phyloP scores from a whole-genome alignment of 257 asterid species.

The Przewalskia tangutica region DNA sequence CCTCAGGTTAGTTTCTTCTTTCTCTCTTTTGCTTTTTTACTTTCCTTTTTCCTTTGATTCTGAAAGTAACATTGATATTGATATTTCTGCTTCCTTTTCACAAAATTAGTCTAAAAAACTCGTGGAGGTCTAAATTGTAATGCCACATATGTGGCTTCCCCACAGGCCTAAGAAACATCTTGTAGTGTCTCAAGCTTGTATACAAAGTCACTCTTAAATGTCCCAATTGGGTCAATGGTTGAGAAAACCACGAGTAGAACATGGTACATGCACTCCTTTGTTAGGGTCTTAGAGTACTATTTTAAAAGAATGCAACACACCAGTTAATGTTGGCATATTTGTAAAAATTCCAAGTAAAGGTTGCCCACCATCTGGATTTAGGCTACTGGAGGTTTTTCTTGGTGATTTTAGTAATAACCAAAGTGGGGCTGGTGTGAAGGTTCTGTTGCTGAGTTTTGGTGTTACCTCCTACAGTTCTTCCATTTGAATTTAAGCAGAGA shows the following conservation, averaged over 20 bases:
- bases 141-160: background rate
- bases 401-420: background rate
- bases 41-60: background rate
- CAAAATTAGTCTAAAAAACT: background rate
- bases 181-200: background rate
- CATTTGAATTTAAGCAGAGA: background rate
- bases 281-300: background rate
- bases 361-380: background rate
- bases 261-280: background rate
- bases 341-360: background rate
- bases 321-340: background rate
- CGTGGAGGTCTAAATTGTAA: background rate
- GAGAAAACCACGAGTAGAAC: background rate
- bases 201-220: background rate
- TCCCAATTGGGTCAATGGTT: background rate
- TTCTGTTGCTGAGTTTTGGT: background rate
- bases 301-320: background rate
- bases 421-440: background rate
- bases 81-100: background rate
- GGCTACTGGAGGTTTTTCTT: background rate
- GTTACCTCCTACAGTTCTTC: background rate
- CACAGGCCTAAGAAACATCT: background rate
- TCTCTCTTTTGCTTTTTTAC: background rate
- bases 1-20: slow-evolving; percentile 56
- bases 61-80: background rate